Conservation (phyloP, 2,329 filamentous ascomycete genomes). For the Phaeosphaeriaceae sp. region DNA sequence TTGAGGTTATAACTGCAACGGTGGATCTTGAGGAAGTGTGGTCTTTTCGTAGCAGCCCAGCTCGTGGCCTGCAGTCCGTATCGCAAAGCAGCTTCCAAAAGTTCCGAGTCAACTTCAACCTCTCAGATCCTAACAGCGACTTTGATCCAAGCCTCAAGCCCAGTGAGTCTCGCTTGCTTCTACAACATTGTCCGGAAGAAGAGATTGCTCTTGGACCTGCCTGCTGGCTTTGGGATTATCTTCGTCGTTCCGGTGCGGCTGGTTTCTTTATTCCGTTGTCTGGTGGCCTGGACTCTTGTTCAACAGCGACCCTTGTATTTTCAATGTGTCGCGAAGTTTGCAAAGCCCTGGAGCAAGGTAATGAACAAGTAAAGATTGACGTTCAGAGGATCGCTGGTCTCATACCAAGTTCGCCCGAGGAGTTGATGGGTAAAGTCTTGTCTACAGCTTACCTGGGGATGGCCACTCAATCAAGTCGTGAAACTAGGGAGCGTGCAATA, state of each 20-base stretch:
- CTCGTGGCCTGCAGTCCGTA: conserved; percentile 64
- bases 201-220: conserved; percentile 67
- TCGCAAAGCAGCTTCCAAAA: conserved; percentile 55
- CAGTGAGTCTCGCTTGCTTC: conserved; percentile 47
- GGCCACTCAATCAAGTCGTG: conserved; percentile 55
- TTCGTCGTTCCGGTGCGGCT: conserved; percentile 58
- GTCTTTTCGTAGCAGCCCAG: conserved; percentile 62
- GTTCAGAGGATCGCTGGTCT: conserved; percentile 58
- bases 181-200: conserved; percentile 60
- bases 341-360: conserved; percentile 57
- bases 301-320: conserved; percentile 38
- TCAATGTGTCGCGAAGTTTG: conserved; percentile 64
- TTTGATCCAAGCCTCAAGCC: conserved; percentile 55
- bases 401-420: neutral
- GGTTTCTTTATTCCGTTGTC: conserved; percentile 65
- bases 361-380: conserved; percentile 63
- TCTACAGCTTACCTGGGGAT: conserved; percentile 67
- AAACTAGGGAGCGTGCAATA: conserved; percentile 66
- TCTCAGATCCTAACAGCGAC: conserved; percentile 51
- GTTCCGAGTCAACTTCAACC: conserved; percentile 53
- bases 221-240: conserved; percentile 71
- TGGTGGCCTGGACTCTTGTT: conserved; percentile 67
- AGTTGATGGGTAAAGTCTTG: neutral
- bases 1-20: conserved; percentile 62
- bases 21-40: conserved; percentile 73